Evolutionary conservation across 331 rosid species (phyloP), one percentile per base, ranked within the genome.

Genomic region (Malus hybrid): DNA sequence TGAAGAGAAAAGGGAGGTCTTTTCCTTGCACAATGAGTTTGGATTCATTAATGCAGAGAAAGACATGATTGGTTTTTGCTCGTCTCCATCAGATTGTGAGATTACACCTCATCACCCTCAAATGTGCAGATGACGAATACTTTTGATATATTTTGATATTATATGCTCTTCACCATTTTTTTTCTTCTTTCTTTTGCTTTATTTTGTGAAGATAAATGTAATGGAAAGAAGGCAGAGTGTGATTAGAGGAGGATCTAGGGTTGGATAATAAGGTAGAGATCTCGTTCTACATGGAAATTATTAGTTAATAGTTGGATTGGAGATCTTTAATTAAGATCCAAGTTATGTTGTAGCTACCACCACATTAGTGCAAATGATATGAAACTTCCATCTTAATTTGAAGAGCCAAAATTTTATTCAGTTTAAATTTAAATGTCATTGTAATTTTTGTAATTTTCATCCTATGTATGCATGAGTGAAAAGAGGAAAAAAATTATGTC

Each of bases 1-100:
- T 28, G 93, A 87, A 71, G 84, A 73, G 80, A 94, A 92, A 76
- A 74, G 78, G 75, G 92, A 83, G 64, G 74, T 67, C 10, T 57
- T 71, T 48, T 78, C 81, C 79, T 80, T 84, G 77, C 69, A 82
- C 57, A 82, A 79, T 57, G 63, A 70, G 71, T 71, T 79, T 13
- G 86, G 84, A 66, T 61, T 67, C 79, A 33, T 13, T 28, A 65
- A 36, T 22, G 73, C 70, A 15, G 86, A 83, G 76, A 80, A 64
- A 9, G 81, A 79, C 46, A 62, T 24, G 71, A 76, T 50, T 6
- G 62, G 73, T 6, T 83, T 78, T 57, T 83, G 66, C 78, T 83
- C 79, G 2, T 73, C 84, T 8, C 74, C 81, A 6, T 59, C 85
- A 33, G 86, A 79, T 81, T 85, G 84, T 81, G 84, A 82, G 71